A percentile compares a stretch with the other conserved stretches of the same genome.
Conservation (phyloP, 176 grass and related monocot species). For the Juncus inflexus region DNA sequence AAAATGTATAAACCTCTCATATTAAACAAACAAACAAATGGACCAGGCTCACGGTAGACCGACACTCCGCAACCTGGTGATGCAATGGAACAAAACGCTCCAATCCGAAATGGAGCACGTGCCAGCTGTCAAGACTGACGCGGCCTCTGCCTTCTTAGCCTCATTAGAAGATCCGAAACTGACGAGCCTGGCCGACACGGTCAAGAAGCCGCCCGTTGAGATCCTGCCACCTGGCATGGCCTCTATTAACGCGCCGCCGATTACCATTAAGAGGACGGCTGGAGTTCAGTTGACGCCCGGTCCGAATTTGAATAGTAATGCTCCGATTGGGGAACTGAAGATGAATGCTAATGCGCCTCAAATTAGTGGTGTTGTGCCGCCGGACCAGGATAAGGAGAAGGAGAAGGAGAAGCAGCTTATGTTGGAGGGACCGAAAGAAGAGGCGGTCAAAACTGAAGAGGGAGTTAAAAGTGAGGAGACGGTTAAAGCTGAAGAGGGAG, state of each 20-base stretch:
- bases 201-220: slow-evolving; percentile 88
- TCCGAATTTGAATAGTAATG: slow-evolving; percentile 7
- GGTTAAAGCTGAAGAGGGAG: background rate
- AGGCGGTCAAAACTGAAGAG: slow-evolving; percentile 1
- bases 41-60: slow-evolving; percentile 88
- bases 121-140: slow-evolving; percentile 86
- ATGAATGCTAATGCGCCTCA: slow-evolving; percentile 29
- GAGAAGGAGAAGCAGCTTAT: slow-evolving; percentile 24
- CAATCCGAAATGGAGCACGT: slow-evolving; percentile 87
- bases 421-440: slow-evolving; percentile 27
- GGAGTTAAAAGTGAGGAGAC: background rate
- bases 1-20: no score
- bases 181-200: slow-evolving; percentile 66
- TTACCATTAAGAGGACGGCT: slow-evolving; percentile 62
- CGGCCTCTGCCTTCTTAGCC: slow-evolving; percentile 86
- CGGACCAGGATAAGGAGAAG: background rate
- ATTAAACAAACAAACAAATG: background rate
- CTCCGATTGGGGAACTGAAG: slow-evolving; percentile 31
- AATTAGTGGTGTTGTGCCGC: slow-evolving; percentile 21
- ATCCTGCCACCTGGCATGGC: slow-evolving; percentile 98
- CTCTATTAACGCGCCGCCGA: slow-evolving; percentile 76
- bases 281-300: slow-evolving; percentile 8
- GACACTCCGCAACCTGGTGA: slow-evolving; percentile 72
- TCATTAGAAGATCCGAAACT: slow-evolving; percentile 95
- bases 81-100: slow-evolving; percentile 93